Base-by-base conservation (phyloP, 208 protist species). In the Angomonas ambiguus region DNA sequence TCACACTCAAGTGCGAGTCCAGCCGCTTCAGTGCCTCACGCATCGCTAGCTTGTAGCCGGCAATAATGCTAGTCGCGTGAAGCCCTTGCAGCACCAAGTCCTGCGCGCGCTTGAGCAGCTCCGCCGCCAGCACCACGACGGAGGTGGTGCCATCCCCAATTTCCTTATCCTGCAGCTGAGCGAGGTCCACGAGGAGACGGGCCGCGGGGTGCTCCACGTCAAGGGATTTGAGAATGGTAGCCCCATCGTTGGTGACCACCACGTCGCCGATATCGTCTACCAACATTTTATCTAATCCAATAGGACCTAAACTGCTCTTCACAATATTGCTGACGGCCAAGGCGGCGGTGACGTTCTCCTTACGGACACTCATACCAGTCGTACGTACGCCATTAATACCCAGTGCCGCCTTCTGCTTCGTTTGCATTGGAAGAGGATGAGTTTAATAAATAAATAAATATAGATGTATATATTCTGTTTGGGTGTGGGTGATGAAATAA, bases 261-360 rank as follows among this genome's bases (percentile, higher is more conserved):
- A 99, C 97, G 77, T 99, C 99, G 62, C 99, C 99, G 71, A 99
- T 87, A 61, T 99, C 97, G 74, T 99, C 98, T 2, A 99, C 98
- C 6, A 99, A 80, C 98, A 99, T 99, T 85, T 99, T 99, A 80
- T 99, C 99, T 11, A 99, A 90, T 1, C 99, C 99, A 51, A 99
- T 93, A 31, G 99, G 99, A 53, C 99, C 99, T 20, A 99, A 90
- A 8, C 98, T 99, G n/a, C 95, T 98, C 79, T 99, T 99, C 30
- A 99, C 94, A 60, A 99, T 96, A 72, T 99, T 99, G 31, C 98
- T 93, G 51, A 99, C 89, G 1, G 98, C 97, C 41, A 98, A 53
- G 18, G 88, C 93, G 1, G 98, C 99, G 18, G 89, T 98, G 32
- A 99, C 97, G 77, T 99, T 99, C 80, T 99, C 96, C 31, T 83